Evolutionary conservation across 2,329 filamentous ascomycete species (phyloP).

Genomic region (Cyanodermella asteris): DNA sequence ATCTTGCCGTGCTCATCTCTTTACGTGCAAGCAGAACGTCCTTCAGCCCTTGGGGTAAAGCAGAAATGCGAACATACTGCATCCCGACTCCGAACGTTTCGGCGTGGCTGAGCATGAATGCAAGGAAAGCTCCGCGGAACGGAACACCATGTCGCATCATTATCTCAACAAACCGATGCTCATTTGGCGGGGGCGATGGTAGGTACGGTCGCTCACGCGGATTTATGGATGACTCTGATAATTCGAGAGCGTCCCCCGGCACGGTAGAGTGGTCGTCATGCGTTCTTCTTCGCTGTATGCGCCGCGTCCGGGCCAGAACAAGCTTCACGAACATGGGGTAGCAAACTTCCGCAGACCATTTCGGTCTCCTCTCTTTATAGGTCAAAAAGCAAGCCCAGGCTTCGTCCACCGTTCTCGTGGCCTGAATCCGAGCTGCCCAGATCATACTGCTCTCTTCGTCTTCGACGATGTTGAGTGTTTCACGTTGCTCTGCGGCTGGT

Average conservation of each 20-base stretch:
- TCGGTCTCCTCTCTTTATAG: slow-evolving; percentile 18
- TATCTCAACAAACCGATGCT: slow-evolving; percentile 27
- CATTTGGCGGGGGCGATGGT: slow-evolving; percentile 27
- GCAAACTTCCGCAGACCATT: slow-evolving; percentile 22
- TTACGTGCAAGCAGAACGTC: no score
- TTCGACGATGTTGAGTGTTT: no score
- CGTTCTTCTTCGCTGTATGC: slow-evolving; percentile 11
- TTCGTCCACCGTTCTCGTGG: slow-evolving; percentile 38
- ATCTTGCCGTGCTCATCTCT: no score
- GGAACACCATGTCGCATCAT: slow-evolving; percentile 25
- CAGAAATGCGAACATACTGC: slow-evolving; percentile 20
- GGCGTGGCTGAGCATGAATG: slow-evolving; percentile 26
- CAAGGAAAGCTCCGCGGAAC: slow-evolving; percentile 22
- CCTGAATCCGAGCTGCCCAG: slow-evolving; percentile 35
- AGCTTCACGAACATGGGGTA: slow-evolving; percentile 36
- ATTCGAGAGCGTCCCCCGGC: slow-evolving; percentile 35
- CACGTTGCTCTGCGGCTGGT: slow-evolving; percentile 1
- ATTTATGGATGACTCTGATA: slow-evolving; percentile 31
- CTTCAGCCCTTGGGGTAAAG: no score
- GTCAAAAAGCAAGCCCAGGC: slow-evolving; percentile 43
- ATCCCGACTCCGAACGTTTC: slow-evolving; percentile 19
- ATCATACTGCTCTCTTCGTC: slow-evolving; percentile 12
- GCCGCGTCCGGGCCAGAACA: slow-evolving; percentile 12
- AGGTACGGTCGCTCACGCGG: slow-evolving; percentile 36
- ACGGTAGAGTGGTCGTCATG: slow-evolving; percentile 13